Evolutionary conservation across 2,329 filamentous ascomycete species (phyloP).

Genomic region (Didymella segeticola): DNA sequence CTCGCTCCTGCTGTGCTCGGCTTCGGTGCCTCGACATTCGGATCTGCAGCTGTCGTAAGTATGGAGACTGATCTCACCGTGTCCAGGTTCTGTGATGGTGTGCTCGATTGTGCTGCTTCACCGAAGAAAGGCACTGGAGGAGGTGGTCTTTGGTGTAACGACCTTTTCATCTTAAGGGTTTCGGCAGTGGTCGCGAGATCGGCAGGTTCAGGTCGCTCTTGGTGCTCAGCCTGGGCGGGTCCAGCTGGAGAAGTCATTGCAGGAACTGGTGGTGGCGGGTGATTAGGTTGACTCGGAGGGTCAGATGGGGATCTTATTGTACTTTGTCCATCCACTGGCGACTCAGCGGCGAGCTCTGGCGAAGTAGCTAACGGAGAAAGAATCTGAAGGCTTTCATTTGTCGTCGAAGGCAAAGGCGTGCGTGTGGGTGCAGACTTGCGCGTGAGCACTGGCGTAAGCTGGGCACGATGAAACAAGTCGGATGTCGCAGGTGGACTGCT

Average conservation of each 20-base stretch:
- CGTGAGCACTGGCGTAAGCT: background rate
- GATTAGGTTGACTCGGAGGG: background rate
- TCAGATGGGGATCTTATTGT: background rate
- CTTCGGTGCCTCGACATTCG: background rate
- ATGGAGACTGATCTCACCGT: too few relatives aligned
- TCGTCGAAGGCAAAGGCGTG: background rate
- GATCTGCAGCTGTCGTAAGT: background rate
- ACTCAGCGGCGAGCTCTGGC: background rate
- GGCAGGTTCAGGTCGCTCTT: too few relatives aligned
- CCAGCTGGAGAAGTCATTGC: too few relatives aligned
- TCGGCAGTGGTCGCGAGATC: background rate
- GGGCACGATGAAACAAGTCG: too few relatives aligned
- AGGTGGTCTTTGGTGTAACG: background rate
- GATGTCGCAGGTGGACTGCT: background rate
- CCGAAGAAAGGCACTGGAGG: background rate
- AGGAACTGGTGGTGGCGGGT: background rate
- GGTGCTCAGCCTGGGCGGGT: too few relatives aligned
- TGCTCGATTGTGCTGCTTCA: background rate
- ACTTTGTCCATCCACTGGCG: background rate
- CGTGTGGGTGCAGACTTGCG: background rate
- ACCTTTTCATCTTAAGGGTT: background rate
- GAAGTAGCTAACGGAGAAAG: too few relatives aligned
- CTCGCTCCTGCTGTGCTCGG: slow-evolving; percentile 29
- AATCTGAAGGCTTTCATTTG: background rate
- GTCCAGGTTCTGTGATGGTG: too few relatives aligned